Conservation (phyloP, 495 filamentous ascomycete species). For the Extremus antarcticus region DNA sequence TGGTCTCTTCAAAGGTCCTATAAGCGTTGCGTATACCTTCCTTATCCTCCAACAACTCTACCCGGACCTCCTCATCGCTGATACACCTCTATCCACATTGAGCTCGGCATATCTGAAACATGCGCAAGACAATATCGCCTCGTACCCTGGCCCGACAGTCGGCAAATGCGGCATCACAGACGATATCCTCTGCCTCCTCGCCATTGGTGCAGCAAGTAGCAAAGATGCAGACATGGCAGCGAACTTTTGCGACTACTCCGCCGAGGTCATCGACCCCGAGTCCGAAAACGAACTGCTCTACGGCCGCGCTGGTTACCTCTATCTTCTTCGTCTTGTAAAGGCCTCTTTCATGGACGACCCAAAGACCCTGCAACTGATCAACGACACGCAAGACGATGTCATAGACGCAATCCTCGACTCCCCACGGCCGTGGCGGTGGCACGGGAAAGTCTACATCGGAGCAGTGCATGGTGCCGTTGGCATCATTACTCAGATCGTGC, state of each 20-base stretch:
- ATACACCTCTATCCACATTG: slow-evolving; percentile 37
- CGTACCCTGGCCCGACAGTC: slow-evolving; percentile 30
- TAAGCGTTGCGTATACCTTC: slow-evolving; percentile 50
- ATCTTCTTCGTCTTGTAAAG: slow-evolving; percentile 42
- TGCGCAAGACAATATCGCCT: slow-evolving; percentile 35
- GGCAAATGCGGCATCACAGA: slow-evolving; percentile 43
- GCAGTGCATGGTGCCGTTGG: slow-evolving; percentile 52
- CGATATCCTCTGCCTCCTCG: slow-evolving; percentile 44
- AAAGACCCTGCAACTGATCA: slow-evolving; percentile 27
- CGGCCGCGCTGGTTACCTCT: slow-evolving; percentile 51
- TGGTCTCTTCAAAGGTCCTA: slow-evolving; percentile 50
- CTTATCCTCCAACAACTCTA: slow-evolving; percentile 38
- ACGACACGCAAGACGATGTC: slow-evolving; percentile 32
- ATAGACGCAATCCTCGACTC: slow-evolving; percentile 33
- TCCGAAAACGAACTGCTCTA: slow-evolving; percentile 45
- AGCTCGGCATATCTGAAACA: slow-evolving; percentile 33
- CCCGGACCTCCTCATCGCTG: slow-evolving; percentile 37
- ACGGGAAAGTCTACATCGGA: slow-evolving; percentile 47
- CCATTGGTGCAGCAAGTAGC: slow-evolving; percentile 39
- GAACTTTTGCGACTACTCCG: slow-evolving; percentile 34
- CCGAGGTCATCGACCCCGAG: slow-evolving; percentile 28
- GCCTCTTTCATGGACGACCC: slow-evolving; percentile 29
- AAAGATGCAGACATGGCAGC: slow-evolving; percentile 34
- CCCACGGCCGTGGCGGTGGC: slow-evolving; percentile 47
- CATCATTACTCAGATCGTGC: slow-evolving; percentile 51